Percentiles rank a stretch among this genome's conserved stretches.
Conservation (phyloP, 2,329 filamentous ascomycete species). For the Pseudonectria foliicola region DNA sequence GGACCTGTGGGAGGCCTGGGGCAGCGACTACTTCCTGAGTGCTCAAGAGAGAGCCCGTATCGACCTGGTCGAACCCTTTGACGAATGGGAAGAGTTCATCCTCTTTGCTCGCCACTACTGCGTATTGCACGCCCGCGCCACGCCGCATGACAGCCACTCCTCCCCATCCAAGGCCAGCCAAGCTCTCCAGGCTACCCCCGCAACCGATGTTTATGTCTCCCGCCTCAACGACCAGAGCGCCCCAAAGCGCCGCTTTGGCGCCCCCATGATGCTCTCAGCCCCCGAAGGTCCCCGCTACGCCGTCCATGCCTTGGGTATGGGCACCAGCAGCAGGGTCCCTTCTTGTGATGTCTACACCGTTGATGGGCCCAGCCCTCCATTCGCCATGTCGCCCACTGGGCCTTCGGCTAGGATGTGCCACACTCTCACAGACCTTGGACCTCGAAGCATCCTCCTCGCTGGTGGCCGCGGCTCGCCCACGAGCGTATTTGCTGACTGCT, state of each 20-base stretch:
- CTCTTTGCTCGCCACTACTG: conserved; percentile 82
- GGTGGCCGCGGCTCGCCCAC: conserved; percentile 77
- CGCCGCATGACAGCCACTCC: background rate
- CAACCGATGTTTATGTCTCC: conserved; percentile 6
- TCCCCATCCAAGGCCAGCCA: background rate
- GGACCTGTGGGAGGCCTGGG: conserved; percentile 81
- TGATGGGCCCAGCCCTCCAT: conserved; percentile 10
- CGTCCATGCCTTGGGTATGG: conserved; percentile 38
- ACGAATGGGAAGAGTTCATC: conserved; percentile 93
- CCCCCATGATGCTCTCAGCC: conserved; percentile 37
- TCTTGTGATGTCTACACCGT: conserved; percentile 44
- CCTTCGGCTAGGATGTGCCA: conserved; percentile 59
- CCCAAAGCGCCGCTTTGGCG: conserved; percentile 52
- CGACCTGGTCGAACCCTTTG: conserved; percentile 73
- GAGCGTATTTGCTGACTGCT: conserved; percentile 63
- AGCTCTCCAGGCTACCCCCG: background rate
- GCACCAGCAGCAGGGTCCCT: conserved; percentile 36
- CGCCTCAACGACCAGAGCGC: conserved; percentile 8
- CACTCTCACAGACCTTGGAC: conserved; percentile 60
- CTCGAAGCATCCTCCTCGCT: conserved; percentile 54
- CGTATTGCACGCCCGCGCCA: conserved; percentile 53
- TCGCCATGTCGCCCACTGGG: conserved; percentile 22
- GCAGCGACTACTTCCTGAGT: conserved; percentile 57
- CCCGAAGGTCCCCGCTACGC: conserved; percentile 36
- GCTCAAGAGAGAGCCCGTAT: conserved; percentile 52